A percentile compares a stretch with the other conserved stretches of the same genome.
Evolutionary conservation across 2,329 filamentous ascomycete species (phyloP).

Genomic region (Alternaria novae-zelandiae): DNA sequence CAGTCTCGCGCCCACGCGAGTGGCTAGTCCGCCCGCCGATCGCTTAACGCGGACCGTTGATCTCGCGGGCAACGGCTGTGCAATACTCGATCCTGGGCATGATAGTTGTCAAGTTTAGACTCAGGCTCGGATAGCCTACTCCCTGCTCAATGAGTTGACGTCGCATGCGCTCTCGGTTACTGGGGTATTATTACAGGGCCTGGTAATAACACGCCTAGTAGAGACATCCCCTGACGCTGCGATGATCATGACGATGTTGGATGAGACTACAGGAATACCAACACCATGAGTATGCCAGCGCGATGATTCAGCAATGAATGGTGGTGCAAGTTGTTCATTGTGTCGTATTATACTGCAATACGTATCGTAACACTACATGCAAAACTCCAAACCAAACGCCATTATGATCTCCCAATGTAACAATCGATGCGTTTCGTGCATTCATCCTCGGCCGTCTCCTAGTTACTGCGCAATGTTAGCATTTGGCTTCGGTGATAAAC

Average conservation of each 20-base stretch:
- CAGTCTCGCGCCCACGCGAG: background rate
- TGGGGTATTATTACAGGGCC: background rate
- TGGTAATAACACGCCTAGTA: background rate
- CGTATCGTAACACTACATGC: conserved; percentile 33
- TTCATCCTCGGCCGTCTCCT: conserved; percentile 19
- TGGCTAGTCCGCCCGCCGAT: background rate
- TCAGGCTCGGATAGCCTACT: too few relatives aligned
- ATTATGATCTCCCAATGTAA: conserved; percentile 17
- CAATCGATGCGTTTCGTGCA: conserved; percentile 20
- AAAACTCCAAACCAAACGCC: conserved; percentile 33
- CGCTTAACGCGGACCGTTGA: background rate
- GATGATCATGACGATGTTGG: background rate
- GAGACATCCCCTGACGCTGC: background rate
- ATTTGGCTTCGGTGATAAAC: background rate
- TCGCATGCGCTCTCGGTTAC: background rate
- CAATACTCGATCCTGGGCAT: background rate
- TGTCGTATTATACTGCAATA: conserved; percentile 24
- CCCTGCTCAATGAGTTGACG: background rate
- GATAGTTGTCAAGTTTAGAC: background rate
- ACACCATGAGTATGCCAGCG: background rate
- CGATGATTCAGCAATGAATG: background rate
- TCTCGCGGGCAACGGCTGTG: background rate
- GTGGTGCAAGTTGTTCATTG: conserved; percentile 6
- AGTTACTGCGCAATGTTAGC: conserved; percentile 41
- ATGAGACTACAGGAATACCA: background rate